Evolutionary conservation across 2,329 filamentous ascomycete genomes (phyloP).

Genomic region (Pyrenochaeta sp.): DNA sequence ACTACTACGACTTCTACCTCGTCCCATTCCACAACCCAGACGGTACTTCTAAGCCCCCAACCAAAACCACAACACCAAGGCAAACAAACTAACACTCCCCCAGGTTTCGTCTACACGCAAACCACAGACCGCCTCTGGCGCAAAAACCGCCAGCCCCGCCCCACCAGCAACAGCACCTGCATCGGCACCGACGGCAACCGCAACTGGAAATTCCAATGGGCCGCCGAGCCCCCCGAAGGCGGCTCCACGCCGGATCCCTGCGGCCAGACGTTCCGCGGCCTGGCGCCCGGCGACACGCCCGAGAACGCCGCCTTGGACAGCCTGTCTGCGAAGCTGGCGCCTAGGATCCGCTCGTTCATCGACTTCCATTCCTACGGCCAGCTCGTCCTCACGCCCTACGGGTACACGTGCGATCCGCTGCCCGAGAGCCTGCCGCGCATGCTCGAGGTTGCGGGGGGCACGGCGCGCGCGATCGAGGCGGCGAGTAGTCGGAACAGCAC

Average conservation of each 20-base stretch:
- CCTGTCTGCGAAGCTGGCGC: slow-evolving; percentile 52
- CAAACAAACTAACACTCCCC: slow-evolving; percentile 14
- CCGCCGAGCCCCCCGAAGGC: slow-evolving; percentile 33
- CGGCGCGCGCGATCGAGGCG: slow-evolving; percentile 57
- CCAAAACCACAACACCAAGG: too few relatives aligned
- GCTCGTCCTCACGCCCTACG: slow-evolving; percentile 65
- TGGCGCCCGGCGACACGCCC: slow-evolving; percentile 38
- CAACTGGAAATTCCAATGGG: slow-evolving; percentile 45
- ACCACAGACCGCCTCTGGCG: slow-evolving; percentile 46
- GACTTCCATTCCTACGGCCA: slow-evolving; percentile 71
- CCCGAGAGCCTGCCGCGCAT: slow-evolving; percentile 59
- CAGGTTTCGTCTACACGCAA: slow-evolving; percentile 44
- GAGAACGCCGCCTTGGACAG: slow-evolving; percentile 51
- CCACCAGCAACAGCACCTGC: slow-evolving; percentile 36
- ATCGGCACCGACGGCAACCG: slow-evolving; percentile 45
- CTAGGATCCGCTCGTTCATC: slow-evolving; percentile 66
- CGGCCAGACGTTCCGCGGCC: slow-evolving; percentile 42
- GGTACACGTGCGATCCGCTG: slow-evolving; percentile 48
- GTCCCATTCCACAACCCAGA: slow-evolving; percentile 44
- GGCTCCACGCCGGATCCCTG: slow-evolving; percentile 39
- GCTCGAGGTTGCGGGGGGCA: slow-evolving; percentile 42
- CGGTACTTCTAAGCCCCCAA: too few relatives aligned
- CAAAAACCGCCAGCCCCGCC: slow-evolving; percentile 43
- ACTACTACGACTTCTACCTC: slow-evolving; percentile 43
- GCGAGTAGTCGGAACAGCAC: slow-evolving; percentile 42